Evolutionary conservation across 2,329 filamentous ascomycete genomes (phyloP).

Genomic region (Monilinia fructicola): DNA sequence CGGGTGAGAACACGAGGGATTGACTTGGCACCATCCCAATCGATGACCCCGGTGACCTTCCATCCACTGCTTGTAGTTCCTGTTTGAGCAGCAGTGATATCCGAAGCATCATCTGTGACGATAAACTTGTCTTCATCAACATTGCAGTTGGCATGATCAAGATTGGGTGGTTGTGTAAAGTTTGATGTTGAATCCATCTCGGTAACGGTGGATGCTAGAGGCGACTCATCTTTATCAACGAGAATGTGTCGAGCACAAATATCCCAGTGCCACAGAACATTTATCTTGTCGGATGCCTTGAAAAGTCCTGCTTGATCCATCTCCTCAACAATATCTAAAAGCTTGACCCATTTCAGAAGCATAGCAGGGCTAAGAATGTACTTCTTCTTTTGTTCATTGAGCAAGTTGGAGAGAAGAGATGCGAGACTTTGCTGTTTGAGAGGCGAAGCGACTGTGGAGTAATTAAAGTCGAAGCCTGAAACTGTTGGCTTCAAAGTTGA

Average conservation of each 20-base stretch:
- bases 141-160: too few relatives aligned
- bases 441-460: too few relatives aligned
- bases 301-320: constrained; percentile 26
- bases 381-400: too few relatives aligned
- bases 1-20: constrained; percentile 27
- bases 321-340: constrained; percentile 20
- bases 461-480: background rate
- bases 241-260: constrained; percentile 26
- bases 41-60: constrained; percentile 27
- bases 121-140: too few relatives aligned
- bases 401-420: too few relatives aligned
- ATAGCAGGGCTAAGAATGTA: too few relatives aligned
- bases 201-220: background rate
- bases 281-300: constrained; percentile 2
- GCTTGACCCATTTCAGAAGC: rapidly evolving
- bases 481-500: background rate
- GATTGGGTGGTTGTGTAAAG: too few relatives aligned
- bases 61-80: background rate
- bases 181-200: background rate
- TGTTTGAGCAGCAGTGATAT: too few relatives aligned
- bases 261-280: constrained; percentile 30
- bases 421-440: too few relatives aligned
- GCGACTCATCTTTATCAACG: background rate
- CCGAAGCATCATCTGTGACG: too few relatives aligned
- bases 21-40: constrained; percentile 30